These are phyloP conservation scores for Solanum etuberosum DNA, from an alignment of 257 asterid genomes.

Conservation along the genomic window DNA sequence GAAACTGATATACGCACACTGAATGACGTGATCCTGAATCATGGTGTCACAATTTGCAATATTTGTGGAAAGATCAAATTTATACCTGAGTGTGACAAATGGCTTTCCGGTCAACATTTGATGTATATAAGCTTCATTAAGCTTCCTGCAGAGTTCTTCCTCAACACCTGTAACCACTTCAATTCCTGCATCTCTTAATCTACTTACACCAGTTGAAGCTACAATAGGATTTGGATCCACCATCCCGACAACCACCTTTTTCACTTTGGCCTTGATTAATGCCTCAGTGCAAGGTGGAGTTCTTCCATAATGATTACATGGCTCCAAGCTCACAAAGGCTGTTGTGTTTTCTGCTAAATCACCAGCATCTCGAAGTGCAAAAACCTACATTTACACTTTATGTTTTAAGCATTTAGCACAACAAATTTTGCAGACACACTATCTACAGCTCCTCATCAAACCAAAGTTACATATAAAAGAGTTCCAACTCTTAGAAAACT, in stretches of 20 bases:
- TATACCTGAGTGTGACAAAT: constrained; percentile 69
- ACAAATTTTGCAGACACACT: background rate
- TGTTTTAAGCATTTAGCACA: background rate
- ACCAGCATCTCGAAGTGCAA: constrained; percentile 88
- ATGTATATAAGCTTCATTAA: constrained; percentile 71
- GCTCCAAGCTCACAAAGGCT: constrained; percentile 89
- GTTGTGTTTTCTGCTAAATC: constrained; percentile 67
- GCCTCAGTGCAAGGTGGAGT: constrained; percentile 97
- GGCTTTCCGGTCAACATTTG: constrained; percentile 73
- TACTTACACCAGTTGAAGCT: constrained; percentile 66
- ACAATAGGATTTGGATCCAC: constrained; percentile 92
- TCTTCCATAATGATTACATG: constrained; percentile 93
- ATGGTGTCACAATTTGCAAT: background rate
- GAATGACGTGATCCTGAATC: background rate
- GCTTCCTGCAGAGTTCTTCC: constrained; percentile 70
- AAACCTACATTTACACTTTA: constrained; percentile 38
- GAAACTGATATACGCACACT: background rate
- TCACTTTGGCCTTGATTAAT: constrained; percentile 72
- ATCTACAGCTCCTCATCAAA: background rate
- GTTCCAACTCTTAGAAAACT: background rate
- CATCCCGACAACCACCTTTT: constrained; percentile 81
- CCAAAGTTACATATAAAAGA: background rate
- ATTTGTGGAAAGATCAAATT: background rate
- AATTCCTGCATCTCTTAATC: constrained; percentile 66
- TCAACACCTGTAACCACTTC: constrained; percentile 72